Evolutionary conservation across 805 yeast species (phyloP), one percentile per base, ranked within the genome.

Genomic region (Debaryomyces castellii): DNA sequence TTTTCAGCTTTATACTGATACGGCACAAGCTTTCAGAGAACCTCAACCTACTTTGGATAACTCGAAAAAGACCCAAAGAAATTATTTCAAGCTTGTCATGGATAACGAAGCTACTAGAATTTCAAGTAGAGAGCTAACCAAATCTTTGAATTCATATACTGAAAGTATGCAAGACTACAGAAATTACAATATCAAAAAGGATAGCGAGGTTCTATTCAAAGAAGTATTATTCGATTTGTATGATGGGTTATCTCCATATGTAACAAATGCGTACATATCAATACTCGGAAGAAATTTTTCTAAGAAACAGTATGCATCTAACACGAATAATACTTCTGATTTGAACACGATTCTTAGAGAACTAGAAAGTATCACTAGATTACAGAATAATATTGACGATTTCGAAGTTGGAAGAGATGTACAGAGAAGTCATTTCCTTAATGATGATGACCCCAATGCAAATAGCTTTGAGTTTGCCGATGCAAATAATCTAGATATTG

Each of bases 321-420:
- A 30, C 20, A 16, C 20, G 8, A 30, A 20, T 30, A 17, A 3
- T 14, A 8, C 34, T 14, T 16, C 34, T 16, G 34, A 30, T 30
- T 21, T 43, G 33, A 43, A 39, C 18, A 38, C 46, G 10, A 43
- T 43, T 16, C 16, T 43, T 10, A 32, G 33, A n/a, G 46, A 43
- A 16, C 21, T 43, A n/a, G 36, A 39, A 33, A 30, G 39, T 9
- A 39, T 43, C 25, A 32, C 36, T 4, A 39, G 36, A 7, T 21
- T 39, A 5, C 46, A 40, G 5, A 25, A 30, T 12, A 40, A 43
- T 12, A 34, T 24, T n/a, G 46, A 46, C 17, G 51, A 51, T 12
- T 32, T 34, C 16, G 58, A 54, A 48, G 24, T 50, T 5, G 58
- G 52, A 5, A 51, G 58, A 45, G 50, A 54, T 40, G 28, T 45